Evolutionary conservation across 139 green algal species (phyloP).

Genomic region (Diplosphaera chodatii): DNA sequence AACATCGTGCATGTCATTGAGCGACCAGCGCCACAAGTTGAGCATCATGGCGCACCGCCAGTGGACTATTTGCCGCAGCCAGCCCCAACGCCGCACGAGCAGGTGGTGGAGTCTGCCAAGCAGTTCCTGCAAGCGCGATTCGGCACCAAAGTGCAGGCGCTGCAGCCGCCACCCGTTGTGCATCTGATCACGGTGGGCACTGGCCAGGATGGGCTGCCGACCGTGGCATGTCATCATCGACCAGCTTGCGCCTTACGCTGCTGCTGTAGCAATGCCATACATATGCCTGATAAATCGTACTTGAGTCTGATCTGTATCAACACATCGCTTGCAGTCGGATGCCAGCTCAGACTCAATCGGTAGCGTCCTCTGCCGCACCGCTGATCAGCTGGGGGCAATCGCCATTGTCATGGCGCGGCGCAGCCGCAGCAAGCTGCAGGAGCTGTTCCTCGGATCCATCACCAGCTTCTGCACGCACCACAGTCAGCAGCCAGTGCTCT

Average conservation of each 20-base stretch:
- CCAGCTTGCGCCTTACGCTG: too few species aligned
- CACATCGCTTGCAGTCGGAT: constrained; percentile 31
- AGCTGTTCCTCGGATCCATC: constrained; percentile 54
- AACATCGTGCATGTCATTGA: constrained; percentile 54
- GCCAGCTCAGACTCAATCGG: constrained; percentile 56
- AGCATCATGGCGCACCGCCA: constrained; percentile 36
- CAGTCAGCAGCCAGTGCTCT: constrained; percentile 14
- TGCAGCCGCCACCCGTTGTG: constrained; percentile 36
- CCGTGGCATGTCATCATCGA: too few species aligned
- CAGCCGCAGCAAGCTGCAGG: constrained; percentile 28
- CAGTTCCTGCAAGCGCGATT: constrained; percentile 47
- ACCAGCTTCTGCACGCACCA: constrained; percentile 31
- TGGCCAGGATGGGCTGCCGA: too few species aligned
- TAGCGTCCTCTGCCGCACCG: constrained; percentile 57
- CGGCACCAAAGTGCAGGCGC: constrained; percentile 20
- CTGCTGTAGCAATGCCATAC: too few species aligned
- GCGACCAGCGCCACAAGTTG: constrained; percentile 25
- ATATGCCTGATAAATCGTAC: too few species aligned
- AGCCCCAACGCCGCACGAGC: constrained; percentile 36
- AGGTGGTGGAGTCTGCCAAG: constrained; percentile 40
- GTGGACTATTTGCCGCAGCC: constrained; percentile 53
- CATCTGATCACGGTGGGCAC: constrained; percentile 61
- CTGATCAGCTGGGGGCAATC: constrained; percentile 46
- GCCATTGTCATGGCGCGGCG: constrained; percentile 51
- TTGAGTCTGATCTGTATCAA: too few species aligned